Percentiles rank a stretch among this genome's conserved stretches.
These are phyloP conservation scores for Mikania micrantha DNA, from an alignment of 129 eudicot genomes.

Conservation along the genomic window DNA sequence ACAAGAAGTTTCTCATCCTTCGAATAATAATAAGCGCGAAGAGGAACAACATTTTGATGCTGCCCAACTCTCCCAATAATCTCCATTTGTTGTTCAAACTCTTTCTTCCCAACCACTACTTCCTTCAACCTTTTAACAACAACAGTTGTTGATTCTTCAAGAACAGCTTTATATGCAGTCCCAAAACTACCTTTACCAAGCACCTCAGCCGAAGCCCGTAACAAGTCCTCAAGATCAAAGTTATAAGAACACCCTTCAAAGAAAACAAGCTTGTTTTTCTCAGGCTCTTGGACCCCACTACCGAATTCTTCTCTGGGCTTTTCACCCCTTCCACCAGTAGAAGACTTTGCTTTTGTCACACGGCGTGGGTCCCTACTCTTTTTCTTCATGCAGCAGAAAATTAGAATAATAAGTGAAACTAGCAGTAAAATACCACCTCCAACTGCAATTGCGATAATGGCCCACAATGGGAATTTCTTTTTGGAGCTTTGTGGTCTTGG, in stretches of 20 bases:
- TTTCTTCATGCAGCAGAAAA: slow-evolving; percentile 42
- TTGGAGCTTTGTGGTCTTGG: slow-evolving; percentile 28
- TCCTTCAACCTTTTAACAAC: slow-evolving; percentile 89
- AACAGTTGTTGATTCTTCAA: slow-evolving; percentile 70
- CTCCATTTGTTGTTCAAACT: slow-evolving; percentile 93
- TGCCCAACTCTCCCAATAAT: slow-evolving; percentile 61
- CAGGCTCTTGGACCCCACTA: slow-evolving; percentile 57
- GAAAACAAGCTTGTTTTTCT: slow-evolving; percentile 36
- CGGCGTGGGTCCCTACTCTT: slow-evolving; percentile 15
- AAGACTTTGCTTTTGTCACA: slow-evolving; percentile 31
- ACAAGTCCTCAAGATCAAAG: slow-evolving; percentile 79
- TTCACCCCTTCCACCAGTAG: slow-evolving; percentile 54
- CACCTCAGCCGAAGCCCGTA: slow-evolving; percentile 94
- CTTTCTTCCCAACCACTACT: slow-evolving; percentile 53
- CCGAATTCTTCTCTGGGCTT: slow-evolving; percentile 56
- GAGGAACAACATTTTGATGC: slow-evolving; percentile 74
- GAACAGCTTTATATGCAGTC: slow-evolving; percentile 79
- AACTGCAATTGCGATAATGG: slow-evolving; percentile 59
- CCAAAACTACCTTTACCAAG: slow-evolving; percentile 91
- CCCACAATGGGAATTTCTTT: slow-evolving; percentile 44
- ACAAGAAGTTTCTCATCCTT: slow-evolving; percentile 95
- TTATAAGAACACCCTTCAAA: slow-evolving; percentile 72
- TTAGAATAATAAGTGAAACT: slow-evolving; percentile 25
- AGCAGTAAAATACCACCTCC: slow-evolving; percentile 44
- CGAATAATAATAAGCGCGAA: slow-evolving; percentile 89